phyloP scores from a whole-genome alignment of 2,329 filamentous ascomycete species.

The Xylaria sp. region DNA sequence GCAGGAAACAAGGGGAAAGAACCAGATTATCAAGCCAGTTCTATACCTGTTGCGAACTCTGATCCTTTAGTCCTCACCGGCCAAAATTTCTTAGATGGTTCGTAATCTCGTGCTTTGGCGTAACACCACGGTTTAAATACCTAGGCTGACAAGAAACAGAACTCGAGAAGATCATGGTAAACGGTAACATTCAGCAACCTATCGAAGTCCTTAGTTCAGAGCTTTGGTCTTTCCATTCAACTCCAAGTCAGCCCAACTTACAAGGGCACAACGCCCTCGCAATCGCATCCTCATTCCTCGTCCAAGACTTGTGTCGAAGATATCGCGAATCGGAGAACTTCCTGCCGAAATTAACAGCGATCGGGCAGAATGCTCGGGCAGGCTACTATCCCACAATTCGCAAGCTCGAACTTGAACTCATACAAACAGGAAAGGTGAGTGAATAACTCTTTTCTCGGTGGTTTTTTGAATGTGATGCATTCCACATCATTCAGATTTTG shows the following conservation, averaged over 20 bases:
- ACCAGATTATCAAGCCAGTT: slow-evolving; percentile 42
- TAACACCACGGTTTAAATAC: neutral
- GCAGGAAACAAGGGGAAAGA: slow-evolving; percentile 58
- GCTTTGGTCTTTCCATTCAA: slow-evolving; percentile 56
- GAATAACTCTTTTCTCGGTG: neutral
- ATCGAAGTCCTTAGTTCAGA: slow-evolving; percentile 54
- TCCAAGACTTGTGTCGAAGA: slow-evolving; percentile 51
- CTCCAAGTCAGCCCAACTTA: slow-evolving; percentile 47
- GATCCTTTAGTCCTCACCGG: slow-evolving; percentile 58
- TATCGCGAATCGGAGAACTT: slow-evolving; percentile 52
- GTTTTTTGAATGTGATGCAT: neutral
- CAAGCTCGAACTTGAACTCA: slow-evolving; percentile 62
- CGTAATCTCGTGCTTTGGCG: slow-evolving; percentile 35
- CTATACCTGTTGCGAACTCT: slow-evolving; percentile 23
- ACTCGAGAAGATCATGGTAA: slow-evolving; percentile 59
- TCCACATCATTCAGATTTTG: neutral
- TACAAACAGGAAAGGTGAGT: slow-evolving; percentile 63
- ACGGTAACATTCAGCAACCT: slow-evolving; percentile 45
- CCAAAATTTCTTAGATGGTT: slow-evolving; percentile 64
- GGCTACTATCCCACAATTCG: slow-evolving; percentile 56
- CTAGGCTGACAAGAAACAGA: slow-evolving; percentile 51
- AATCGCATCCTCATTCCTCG: slow-evolving; percentile 52
- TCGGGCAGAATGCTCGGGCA: slow-evolving; percentile 53
- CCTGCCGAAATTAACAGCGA: slow-evolving; percentile 48
- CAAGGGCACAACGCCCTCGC: slow-evolving; percentile 50